These are phyloP conservation scores for Candida schatavii DNA, from an alignment of 805 yeast species.

Conservation along the genomic window DNA sequence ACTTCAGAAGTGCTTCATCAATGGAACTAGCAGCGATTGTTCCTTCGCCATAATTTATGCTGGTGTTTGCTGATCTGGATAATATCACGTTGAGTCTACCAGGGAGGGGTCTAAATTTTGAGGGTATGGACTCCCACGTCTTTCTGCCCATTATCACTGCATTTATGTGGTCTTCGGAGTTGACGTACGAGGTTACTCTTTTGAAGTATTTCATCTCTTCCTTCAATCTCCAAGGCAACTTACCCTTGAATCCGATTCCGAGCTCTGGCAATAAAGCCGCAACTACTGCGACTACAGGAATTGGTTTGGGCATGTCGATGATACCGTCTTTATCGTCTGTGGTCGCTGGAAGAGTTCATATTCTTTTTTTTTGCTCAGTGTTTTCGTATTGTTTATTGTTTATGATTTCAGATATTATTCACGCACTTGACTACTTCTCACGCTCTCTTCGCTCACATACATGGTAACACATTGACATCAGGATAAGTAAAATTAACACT, in stretches of 20 bases:
- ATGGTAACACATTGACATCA: not conserved
- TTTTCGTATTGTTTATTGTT: too few species aligned
- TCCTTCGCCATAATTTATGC: conserved; percentile 24
- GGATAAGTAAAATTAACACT: conserved; percentile 4
- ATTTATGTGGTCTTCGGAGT: conserved; percentile 39
- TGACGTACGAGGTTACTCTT: conserved; percentile 57
- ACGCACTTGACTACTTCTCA: too few species aligned
- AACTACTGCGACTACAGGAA: conserved; percentile 55
- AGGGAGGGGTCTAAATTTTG: conserved; percentile 77
- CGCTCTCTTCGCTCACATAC: too few species aligned
- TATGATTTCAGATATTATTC: too few species aligned
- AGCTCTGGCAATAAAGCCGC: conserved; percentile 79
- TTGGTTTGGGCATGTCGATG: not conserved
- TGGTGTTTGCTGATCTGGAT: conserved; percentile 43
- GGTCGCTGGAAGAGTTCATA: too few species aligned
- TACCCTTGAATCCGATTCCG: conserved; percentile 83
- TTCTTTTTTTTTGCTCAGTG: too few species aligned
- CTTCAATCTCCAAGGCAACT: conserved; percentile 82
- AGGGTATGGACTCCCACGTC: conserved; percentile 94
- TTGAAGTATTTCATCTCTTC: conserved; percentile 85
- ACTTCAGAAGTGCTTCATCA: conserved; percentile 15
- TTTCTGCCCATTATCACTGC: conserved; percentile 95
- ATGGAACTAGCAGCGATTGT: conserved; percentile 28
- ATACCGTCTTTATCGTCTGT: too few species aligned
- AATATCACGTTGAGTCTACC: conserved; percentile 73